phyloP scores from a whole-genome alignment of 1,284 basidiomycete genomes.

The Ceratobasidium sp. region DNA sequence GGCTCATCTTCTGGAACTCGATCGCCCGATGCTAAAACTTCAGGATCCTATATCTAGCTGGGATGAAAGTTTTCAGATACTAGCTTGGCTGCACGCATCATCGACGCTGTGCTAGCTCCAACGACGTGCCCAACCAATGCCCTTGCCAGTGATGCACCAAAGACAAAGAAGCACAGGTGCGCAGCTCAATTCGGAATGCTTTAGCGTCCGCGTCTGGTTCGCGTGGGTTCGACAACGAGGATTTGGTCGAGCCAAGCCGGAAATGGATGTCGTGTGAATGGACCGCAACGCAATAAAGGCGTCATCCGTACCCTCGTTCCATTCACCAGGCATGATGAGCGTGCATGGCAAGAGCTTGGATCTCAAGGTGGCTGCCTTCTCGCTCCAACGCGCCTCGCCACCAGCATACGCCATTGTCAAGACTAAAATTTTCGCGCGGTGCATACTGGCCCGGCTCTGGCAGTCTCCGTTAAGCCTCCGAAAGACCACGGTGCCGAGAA shows the following conservation, averaged over 20 bases:
- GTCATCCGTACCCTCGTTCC: constrained; percentile 32
- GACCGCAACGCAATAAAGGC: constrained; percentile 30
- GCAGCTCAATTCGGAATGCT: constrained; percentile 42
- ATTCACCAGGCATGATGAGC: constrained; percentile 5
- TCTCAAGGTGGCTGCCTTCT: constrained; percentile 13
- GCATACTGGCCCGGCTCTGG: background rate
- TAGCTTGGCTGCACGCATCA: constrained; percentile 4
- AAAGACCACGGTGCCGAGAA: constrained; percentile 33
- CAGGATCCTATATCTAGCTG: background rate
- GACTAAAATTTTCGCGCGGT: constrained; percentile 10
- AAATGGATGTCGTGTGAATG: constrained; percentile 10
- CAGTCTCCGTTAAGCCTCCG: background rate
- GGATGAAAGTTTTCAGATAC: constrained; percentile 28
- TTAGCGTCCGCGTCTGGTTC: constrained; percentile 25
- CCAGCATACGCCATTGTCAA: constrained; percentile 8
- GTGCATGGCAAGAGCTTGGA: background rate
- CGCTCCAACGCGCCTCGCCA: background rate
- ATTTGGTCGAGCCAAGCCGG: constrained; percentile 29
- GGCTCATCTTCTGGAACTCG: constrained; percentile 33
- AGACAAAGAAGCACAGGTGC: constrained; percentile 22
- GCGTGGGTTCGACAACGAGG: constrained; percentile 44
- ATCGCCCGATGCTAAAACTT: constrained; percentile 20
- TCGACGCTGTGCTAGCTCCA: constrained; percentile 7
- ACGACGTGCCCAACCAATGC: constrained; percentile 20
- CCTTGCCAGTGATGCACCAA: constrained; percentile 28